A percentile compares a stretch with the other conserved stretches of the same genome.
phyloP scores from a whole-genome alignment of 306 rosid species.

The Ochetophila trinervis region DNA sequence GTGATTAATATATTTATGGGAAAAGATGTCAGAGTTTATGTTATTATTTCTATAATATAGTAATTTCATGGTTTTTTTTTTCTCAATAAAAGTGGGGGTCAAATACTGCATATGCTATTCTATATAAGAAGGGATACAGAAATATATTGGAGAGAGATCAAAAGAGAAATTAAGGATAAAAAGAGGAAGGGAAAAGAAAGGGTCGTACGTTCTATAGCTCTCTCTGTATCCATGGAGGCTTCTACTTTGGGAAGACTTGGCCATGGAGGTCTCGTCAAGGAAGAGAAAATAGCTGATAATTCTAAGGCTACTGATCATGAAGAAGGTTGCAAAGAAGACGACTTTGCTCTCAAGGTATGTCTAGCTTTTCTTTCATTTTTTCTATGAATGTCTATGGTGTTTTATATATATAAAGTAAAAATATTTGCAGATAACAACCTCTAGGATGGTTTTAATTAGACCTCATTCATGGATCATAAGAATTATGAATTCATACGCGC shows the following conservation, averaged over 20 bases:
- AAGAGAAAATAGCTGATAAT: slow-evolving; percentile 23
- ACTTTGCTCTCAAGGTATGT: slow-evolving; percentile 15
- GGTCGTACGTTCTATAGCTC: not conserved
- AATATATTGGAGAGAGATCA: slow-evolving; percentile 10
- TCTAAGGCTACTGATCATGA: not conserved
- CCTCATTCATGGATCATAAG: too few relatives aligned
- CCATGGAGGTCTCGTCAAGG: slow-evolving; percentile 34
- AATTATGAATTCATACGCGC: too few relatives aligned
- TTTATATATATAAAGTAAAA: not conserved
- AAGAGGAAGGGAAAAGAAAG: not conserved
- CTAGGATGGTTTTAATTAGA: too few relatives aligned
- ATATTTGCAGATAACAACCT: too few relatives aligned
- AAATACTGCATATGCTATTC: slow-evolving; percentile 52
- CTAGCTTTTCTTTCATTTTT: not conserved
- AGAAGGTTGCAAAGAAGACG: slow-evolving; percentile 11
- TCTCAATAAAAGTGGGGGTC: slow-evolving; percentile 26
- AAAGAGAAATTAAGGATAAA: not conserved
- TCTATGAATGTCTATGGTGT: not conserved
- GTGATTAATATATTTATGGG: slow-evolving; percentile 15
- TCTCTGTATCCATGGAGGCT: slow-evolving; percentile 38
- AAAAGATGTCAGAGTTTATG: slow-evolving; percentile 13
- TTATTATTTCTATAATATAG: slow-evolving; percentile 13
- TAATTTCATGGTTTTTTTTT: too few relatives aligned
- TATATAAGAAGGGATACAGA: slow-evolving; percentile 24
- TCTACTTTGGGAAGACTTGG: slow-evolving; percentile 33